Conservation (phyloP, 108 stramenopile genomes). For the Discostella stelligeroides region DNA sequence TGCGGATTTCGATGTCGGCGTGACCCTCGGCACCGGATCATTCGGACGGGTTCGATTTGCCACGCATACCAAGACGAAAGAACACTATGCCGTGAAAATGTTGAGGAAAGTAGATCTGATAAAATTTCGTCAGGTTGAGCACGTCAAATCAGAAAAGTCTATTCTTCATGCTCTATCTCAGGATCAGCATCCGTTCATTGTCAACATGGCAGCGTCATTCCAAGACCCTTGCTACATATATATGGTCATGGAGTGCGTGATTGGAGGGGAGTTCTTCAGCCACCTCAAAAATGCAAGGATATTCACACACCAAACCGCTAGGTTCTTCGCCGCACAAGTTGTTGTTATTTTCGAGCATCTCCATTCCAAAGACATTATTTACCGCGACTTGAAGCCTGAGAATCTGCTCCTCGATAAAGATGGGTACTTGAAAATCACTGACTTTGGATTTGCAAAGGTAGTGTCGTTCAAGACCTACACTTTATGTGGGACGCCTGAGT, state of each 20-base stretch:
- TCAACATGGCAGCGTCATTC: slow-evolving; percentile 63
- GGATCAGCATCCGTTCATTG: slow-evolving; percentile 77
- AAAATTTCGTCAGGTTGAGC: slow-evolving; percentile 72
- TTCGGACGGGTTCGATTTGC: slow-evolving; percentile 85
- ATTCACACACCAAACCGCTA: slow-evolving; percentile 56
- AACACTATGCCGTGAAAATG: slow-evolving; percentile 81
- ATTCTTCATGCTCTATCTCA: slow-evolving; percentile 56
- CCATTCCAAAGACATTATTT: slow-evolving; percentile 86
- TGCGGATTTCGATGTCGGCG: slow-evolving; percentile 74
- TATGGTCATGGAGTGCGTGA: slow-evolving; percentile 79
- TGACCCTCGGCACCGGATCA: slow-evolving; percentile 85
- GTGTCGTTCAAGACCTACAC: slow-evolving; percentile 87
- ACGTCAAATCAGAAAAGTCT: slow-evolving; percentile 78
- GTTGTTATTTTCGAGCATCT: slow-evolving; percentile 91
- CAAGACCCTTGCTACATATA: slow-evolving; percentile 71
- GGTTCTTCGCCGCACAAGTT: slow-evolving; percentile 77
- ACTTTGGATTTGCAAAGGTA: slow-evolving; percentile 77
- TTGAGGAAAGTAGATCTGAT: slow-evolving; percentile 79
- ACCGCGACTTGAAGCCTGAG: slow-evolving; percentile 93
- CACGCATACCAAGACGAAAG: slow-evolving; percentile 58
- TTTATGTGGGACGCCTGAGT: slow-evolving; percentile 96
- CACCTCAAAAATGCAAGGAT: slow-evolving; percentile 51
- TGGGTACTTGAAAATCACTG: slow-evolving; percentile 88
- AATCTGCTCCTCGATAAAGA: slow-evolving; percentile 70
- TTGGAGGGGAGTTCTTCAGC: slow-evolving; percentile 86